These are phyloP conservation scores for Alternaria arbusti DNA, from an alignment of 2,329 filamentous ascomycete species.

Conservation along the genomic window DNA sequence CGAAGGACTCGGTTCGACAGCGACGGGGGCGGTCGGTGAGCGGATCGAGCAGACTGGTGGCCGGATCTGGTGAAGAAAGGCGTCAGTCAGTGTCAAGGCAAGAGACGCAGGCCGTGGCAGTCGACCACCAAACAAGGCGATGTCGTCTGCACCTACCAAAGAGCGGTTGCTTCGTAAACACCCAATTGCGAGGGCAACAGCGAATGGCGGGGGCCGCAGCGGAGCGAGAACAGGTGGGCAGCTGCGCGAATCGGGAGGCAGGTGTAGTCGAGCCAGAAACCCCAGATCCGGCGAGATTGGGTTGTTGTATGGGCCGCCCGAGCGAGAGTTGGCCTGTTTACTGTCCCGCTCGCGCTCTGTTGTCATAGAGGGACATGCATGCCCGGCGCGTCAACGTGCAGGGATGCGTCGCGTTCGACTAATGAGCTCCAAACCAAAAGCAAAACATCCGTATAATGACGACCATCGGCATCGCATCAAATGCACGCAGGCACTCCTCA, in stretches of 20 bases:
- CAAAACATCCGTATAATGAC: not conserved
- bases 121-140: not conserved
- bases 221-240: not conserved
- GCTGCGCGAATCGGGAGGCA: not conserved
- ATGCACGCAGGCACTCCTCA: not conserved
- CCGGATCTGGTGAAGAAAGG: not conserved
- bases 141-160: conserved; percentile 7
- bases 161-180: conserved; percentile 25
- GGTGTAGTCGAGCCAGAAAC: not conserved
- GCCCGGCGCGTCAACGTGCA: conserved; percentile 25
- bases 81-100: not conserved
- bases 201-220: conserved; percentile 13
- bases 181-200: conserved; percentile 24
- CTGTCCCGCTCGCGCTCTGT: conserved; percentile 17
- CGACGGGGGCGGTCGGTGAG: conserved; percentile 4
- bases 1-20: conserved; percentile 2
- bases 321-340: conserved; percentile 11
- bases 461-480: not conserved
- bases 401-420: conserved; percentile 18
- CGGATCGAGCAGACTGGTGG: conserved; percentile 1
- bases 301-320: not conserved
- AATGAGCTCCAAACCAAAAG: conserved; percentile 4
- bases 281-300: not conserved
- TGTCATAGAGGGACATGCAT: conserved; percentile 26
- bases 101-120: not conserved